phyloP scores from a whole-genome alignment of 441 rosid genomes.

The Populus trichocarpa region DNA sequence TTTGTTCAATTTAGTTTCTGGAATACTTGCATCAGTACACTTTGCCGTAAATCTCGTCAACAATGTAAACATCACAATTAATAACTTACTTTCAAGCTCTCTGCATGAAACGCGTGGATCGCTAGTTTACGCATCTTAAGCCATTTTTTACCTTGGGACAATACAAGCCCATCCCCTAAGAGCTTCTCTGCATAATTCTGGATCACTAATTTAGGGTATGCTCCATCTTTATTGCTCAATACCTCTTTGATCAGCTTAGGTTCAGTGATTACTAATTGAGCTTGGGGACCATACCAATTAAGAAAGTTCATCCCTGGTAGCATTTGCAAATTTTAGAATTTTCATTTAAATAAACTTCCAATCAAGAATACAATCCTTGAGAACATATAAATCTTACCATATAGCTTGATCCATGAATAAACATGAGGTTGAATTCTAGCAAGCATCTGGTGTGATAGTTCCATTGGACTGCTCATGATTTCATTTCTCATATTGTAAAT shows the following conservation, averaged over 20 bases:
- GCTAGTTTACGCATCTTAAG: slow-evolving; percentile 29
- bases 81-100: slow-evolving; percentile 29
- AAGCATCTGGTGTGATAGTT: slow-evolving; percentile 28
- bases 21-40: background rate
- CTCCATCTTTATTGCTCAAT: slow-evolving; percentile 26
- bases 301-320: slow-evolving; percentile 30
- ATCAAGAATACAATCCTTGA: background rate
- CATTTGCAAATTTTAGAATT: background rate
- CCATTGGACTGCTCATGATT: slow-evolving; percentile 21
- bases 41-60: background rate
- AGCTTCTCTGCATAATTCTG: slow-evolving; percentile 17
- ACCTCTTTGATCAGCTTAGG: slow-evolving; percentile 35
- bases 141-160: slow-evolving; percentile 35
- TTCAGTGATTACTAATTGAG: slow-evolving; percentile 28
- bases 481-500: slow-evolving; percentile 19
- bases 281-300: slow-evolving; percentile 26
- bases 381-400: slow-evolving; percentile 20
- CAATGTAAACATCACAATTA: background rate
- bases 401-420: slow-evolving; percentile 31
- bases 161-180: slow-evolving; percentile 36
- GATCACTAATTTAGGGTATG: slow-evolving; percentile 2
- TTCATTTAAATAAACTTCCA: background rate
- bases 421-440: slow-evolving; percentile 34
- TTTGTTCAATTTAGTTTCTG: background rate
- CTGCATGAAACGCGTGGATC: slow-evolving; percentile 38